These are phyloP conservation scores for Luffa aegyptiaca DNA, from an alignment of 306 rosid species.

Conservation along the genomic window DNA sequence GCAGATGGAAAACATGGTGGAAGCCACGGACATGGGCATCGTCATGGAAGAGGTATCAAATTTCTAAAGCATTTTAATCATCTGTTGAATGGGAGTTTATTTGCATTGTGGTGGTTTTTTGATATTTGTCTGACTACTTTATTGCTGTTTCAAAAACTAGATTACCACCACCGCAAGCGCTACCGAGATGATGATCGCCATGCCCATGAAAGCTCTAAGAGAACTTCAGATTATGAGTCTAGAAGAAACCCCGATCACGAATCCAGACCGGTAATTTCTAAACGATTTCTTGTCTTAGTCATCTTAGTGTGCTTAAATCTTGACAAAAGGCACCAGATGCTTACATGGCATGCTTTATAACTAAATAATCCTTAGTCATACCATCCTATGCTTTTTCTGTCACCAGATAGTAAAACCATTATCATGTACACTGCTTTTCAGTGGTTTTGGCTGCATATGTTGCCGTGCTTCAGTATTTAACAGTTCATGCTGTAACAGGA, in stretches of 20 bases:
- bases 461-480: background rate
- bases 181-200: conserved; percentile 74
- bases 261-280: conserved; percentile 64
- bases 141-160: conserved; percentile 26
- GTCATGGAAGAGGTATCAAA: conserved; percentile 68
- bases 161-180: conserved; percentile 54
- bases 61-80: conserved; percentile 3
- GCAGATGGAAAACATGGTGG: conserved; percentile 91
- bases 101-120: background rate
- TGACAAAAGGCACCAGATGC: background rate
- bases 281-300: background rate
- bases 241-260: conserved; percentile 67
- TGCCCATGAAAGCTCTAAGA: conserved; percentile 50
- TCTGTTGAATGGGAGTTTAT: conserved; percentile 2
- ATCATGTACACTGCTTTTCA: background rate
- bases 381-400: background rate
- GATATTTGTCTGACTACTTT: background rate
- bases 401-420: background rate
- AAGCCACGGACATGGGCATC: conserved; percentile 52
- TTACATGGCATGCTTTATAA: background rate
- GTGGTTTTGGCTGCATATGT: background rate
- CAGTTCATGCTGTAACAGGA: conserved; percentile 36
- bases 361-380: background rate
- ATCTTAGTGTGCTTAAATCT: background rate
- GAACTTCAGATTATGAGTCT: conserved; percentile 58